Base-by-base conservation (phyloP, 495 filamentous ascomycete species). In the Physcia stellaris region DNA sequence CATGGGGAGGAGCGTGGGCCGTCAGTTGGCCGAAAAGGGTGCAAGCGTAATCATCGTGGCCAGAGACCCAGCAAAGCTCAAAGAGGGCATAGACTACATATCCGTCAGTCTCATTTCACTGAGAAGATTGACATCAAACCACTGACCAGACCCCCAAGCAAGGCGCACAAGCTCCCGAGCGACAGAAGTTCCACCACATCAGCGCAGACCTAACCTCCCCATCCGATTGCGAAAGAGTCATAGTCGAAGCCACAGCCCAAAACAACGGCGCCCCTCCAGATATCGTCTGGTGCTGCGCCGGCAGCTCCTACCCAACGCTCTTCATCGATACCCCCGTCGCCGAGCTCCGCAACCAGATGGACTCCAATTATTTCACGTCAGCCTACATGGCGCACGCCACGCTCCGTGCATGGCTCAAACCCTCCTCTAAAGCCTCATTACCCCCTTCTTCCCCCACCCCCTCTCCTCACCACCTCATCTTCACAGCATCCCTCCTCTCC, bases 271-370 rank as follows among this genome's bases (percentile, higher is more conserved):
- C 58, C 17, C 59, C 74, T 7, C 84, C 86, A 0, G 88, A 95
- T 50, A 68, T 94, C 39, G 80, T 95, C 30, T 96, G 90, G 87
- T 86, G 83, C 55, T 78, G 83, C 41, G 92, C 90, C 10, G 87
- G 87, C 49, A 67, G 71, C 44, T 73, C 83, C 6, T 63, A 64
- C 27, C 88, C 92, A 0, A 62, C 73, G 3, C 78, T 88, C 50
- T 96, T 92, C 66, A 54, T 83, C 42, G 83, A 94, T 42, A 71
- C 70, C 12, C 60, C 73, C 18, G 52, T 79, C n/a, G 54, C 73
- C 17, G 66, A 64, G 9, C 60, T 90, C 40, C 70, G 77, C 17
- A 60, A 70, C 49, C 86, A 94, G 60, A 93, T 95, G 76, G 80
- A 86, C 54, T 75, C 81, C 29, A 90, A 96, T 53, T 98, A 86